Conservation (phyloP, 495 filamentous ascomycete genomes). For the Lasiosphaeriaceae sp. region DNA sequence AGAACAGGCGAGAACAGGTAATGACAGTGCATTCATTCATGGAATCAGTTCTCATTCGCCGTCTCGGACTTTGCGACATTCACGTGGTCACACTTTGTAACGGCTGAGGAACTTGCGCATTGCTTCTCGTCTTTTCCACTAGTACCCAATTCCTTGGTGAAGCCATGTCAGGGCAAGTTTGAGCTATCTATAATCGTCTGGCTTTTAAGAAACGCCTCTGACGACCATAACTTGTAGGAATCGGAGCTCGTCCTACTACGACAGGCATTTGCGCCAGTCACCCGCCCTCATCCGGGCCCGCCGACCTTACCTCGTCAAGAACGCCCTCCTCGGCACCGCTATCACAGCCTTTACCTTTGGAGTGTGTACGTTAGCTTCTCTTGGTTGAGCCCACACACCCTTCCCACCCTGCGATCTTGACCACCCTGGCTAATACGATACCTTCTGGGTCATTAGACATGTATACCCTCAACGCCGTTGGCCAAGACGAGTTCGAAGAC, state of each 20-base stretch:
- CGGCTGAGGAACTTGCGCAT: too few relatives aligned
- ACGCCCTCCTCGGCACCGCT: constrained; percentile 67
- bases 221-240: constrained; percentile 41
- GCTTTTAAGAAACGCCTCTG: too few relatives aligned
- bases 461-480: constrained; percentile 83
- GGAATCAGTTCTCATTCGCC: too few relatives aligned
- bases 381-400: not conserved
- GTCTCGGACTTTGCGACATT: too few relatives aligned
- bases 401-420: not conserved
- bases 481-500: constrained; percentile 97
- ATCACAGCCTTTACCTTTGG: constrained; percentile 66
- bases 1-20: too few relatives aligned
- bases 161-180: constrained; percentile 7
- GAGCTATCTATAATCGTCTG: too few relatives aligned
- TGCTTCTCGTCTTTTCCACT: too few relatives aligned
- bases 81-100: too few relatives aligned
- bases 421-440: not conserved
- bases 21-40: too few relatives aligned
- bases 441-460: constrained; percentile 54
- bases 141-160: not conserved
- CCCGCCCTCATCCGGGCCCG: constrained; percentile 85
- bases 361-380: constrained; percentile 59
- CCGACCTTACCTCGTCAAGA: constrained; percentile 87
- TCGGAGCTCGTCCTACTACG: constrained; percentile 82
- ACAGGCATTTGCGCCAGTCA: constrained; percentile 72